phyloP scores from a whole-genome alignment of 768 basidiomycete genomes.

The Tulasnella sp. region DNA sequence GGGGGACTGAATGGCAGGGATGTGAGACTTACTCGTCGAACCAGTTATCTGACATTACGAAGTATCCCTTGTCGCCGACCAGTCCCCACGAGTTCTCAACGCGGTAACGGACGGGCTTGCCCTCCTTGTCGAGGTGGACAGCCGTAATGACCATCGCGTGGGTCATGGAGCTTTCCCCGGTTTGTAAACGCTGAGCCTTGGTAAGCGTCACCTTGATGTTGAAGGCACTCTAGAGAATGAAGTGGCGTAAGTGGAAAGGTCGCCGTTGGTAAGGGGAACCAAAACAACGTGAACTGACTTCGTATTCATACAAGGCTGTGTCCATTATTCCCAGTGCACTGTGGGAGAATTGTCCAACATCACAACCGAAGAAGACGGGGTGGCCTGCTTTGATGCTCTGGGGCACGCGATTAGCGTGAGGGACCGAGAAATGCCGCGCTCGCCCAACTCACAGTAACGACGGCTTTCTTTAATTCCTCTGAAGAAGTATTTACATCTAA shows the following conservation, averaged over 20 bases:
- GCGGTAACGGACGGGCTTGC: conserved; percentile 86
- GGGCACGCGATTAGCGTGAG: neutral
- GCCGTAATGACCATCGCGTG: conserved; percentile 83
- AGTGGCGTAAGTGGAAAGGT: conserved; percentile 24
- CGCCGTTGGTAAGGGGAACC: neutral
- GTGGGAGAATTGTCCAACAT: conserved; percentile 87
- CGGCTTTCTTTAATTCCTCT: conserved; percentile 75
- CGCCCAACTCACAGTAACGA: conserved; percentile 60
- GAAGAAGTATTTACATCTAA: conserved; percentile 88
- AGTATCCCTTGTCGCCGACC: conserved; percentile 81
- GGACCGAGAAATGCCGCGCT: conserved; percentile 7
- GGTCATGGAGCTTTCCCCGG: conserved; percentile 88
- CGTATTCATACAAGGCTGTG: conserved; percentile 76
- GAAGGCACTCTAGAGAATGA: conserved; percentile 66
- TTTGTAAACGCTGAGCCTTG: conserved; percentile 83
- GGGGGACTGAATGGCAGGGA: conserved; percentile 9
- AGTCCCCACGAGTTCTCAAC: conserved; percentile 96
- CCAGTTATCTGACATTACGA: conserved; percentile 91
- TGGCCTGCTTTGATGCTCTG: conserved; percentile 82
- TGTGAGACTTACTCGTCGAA: conserved; percentile 73
- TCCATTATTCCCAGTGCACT: conserved; percentile 81
- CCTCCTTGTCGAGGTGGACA: conserved; percentile 79
- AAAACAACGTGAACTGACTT: conserved; percentile 50
- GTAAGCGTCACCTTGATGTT: conserved; percentile 76
- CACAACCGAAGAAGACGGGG: conserved; percentile 95